Percentiles rank a stretch among this genome's conserved stretches.
These are phyloP conservation scores for Boletus albobrunnescens DNA, from an alignment of 1,284 basidiomycete genomes.

Conservation along the genomic window DNA sequence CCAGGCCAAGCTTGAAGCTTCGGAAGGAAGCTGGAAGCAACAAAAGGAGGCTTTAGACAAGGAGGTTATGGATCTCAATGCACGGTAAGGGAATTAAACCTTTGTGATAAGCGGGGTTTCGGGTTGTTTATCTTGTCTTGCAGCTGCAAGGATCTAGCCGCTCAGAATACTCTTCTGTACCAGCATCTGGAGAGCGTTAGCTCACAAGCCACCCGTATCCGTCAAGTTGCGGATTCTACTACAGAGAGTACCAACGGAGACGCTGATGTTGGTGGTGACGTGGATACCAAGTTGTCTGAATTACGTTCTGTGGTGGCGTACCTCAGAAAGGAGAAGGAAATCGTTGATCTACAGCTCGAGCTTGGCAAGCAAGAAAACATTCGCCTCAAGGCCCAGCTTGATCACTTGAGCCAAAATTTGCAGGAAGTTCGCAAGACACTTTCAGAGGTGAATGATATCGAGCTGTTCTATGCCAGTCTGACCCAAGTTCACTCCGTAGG, in stretches of 20 bases:
- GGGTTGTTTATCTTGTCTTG: not conserved
- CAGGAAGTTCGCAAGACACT: slow-evolving; percentile 66
- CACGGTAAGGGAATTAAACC: slow-evolving; percentile 51
- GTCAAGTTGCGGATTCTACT: slow-evolving; percentile 59
- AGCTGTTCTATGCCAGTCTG: not conserved
- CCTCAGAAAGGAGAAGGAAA: slow-evolving; percentile 86
- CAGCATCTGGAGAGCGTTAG: slow-evolving; percentile 85
- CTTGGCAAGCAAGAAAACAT: slow-evolving; percentile 81
- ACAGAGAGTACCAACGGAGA: slow-evolving; percentile 39
- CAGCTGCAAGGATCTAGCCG: slow-evolving; percentile 71
- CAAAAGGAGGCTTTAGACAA: slow-evolving; percentile 76
- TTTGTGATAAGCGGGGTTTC: not conserved
- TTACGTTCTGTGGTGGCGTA: slow-evolving; percentile 80
- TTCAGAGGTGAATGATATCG: slow-evolving; percentile 47
- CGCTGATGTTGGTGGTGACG: slow-evolving; percentile 44
- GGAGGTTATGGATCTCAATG: slow-evolving; percentile 68
- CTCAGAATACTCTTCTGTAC: slow-evolving; percentile 79
- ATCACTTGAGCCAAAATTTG: slow-evolving; percentile 65
- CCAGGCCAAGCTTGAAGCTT: slow-evolving; percentile 61
- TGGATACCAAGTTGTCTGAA: slow-evolving; percentile 62
- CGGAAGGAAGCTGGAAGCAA: slow-evolving; percentile 75
- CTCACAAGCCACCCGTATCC: slow-evolving; percentile 74
- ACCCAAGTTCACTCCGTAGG: slow-evolving; percentile 42
- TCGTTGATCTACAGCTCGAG: slow-evolving; percentile 83
- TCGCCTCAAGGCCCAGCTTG: slow-evolving; percentile 73